Percentiles rank a stretch among this genome's conserved stretches.
Conservation (phyloP, 2,329 filamentous ascomycete genomes). For the Thielaviopsis cerberus region DNA sequence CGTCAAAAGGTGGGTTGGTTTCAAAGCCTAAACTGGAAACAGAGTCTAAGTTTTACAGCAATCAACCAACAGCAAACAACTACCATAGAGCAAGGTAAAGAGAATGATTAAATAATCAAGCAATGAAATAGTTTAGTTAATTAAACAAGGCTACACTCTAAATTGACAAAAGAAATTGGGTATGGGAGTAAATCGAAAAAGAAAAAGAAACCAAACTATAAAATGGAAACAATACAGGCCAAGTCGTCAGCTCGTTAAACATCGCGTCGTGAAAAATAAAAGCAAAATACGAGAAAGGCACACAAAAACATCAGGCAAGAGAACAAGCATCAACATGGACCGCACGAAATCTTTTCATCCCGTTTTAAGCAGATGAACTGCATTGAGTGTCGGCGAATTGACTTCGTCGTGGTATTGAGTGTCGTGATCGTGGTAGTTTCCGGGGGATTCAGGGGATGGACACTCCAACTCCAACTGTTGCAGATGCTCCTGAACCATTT, state of each 20-base stretch:
- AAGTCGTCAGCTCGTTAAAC: neutral
- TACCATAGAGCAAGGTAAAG: neutral
- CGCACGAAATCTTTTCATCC: neutral
- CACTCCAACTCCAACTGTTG: constrained; percentile 17
- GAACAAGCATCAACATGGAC: neutral
- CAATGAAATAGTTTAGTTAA: neutral
- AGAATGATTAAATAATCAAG: neutral
- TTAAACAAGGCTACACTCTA: neutral
- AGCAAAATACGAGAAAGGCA: no score
- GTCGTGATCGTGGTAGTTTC: neutral
- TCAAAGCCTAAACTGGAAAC: neutral
- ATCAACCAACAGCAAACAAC: neutral
- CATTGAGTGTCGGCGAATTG: neutral
- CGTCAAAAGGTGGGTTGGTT: neutral
- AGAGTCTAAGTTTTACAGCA: neutral
- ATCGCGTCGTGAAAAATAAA: neutral
- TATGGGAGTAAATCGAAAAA: neutral
- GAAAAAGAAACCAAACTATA: constrained; percentile 2
- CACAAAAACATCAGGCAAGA: neutral
- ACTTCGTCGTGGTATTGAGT: neutral
- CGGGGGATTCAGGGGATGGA: constrained; percentile 11
- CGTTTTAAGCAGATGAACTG: neutral
- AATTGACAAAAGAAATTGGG: neutral
- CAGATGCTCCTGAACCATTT: constrained; percentile 29
- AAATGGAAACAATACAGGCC: neutral